Evolutionary conservation across 148 eudicot species (phyloP), one percentile per base, ranked within the genome.

Genomic region (Vaccinium vitisidaea): DNA sequence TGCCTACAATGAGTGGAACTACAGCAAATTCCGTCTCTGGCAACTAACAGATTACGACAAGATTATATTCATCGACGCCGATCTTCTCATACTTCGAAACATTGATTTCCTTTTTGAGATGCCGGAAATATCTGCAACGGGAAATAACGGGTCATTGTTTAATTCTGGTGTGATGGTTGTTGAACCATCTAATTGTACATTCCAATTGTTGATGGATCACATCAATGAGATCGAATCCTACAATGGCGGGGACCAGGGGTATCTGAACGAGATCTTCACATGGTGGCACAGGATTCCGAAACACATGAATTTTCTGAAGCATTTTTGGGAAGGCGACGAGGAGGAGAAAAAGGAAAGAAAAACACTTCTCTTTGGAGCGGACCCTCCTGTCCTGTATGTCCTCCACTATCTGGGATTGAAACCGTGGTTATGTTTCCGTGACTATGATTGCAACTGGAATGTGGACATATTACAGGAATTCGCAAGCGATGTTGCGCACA

Each of bases 261-360:
- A 94, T 74, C 84, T 96, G 85, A 96, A 96, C 25, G 99, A 96
- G 86, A 88, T 96, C 85, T 96, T 94, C 87, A 94, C 98, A 30
- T 93, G 98, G 99, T 96, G 99, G 99, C 99, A 96, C 73, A 86
- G 98, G 56, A 90, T 96, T 39, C 97, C 98, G 3, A 92, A 93
- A 79, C 91, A 91, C 69, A 94, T 96, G 97, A 94, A 96, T 70
- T 94, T 93, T 86, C 83, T 94, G 86, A 96, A 94, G 88, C 95
- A 96, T 71, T 93, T 90, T 27, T 94, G 98, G 98, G 87, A 77
- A 13, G 98, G 98, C 5, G 99, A 96, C 63, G 97, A 94, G 83
- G 90, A 89, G 0, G 95, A 93, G 88, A 93, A 86, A 80, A 96
- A 93, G 82, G 90, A 91, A 73, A 88, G 85, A 92, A 96, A 94